phyloP scores from a whole-genome alignment of 2,329 filamentous ascomycete species.

The Kalaharituber pfeilii region DNA sequence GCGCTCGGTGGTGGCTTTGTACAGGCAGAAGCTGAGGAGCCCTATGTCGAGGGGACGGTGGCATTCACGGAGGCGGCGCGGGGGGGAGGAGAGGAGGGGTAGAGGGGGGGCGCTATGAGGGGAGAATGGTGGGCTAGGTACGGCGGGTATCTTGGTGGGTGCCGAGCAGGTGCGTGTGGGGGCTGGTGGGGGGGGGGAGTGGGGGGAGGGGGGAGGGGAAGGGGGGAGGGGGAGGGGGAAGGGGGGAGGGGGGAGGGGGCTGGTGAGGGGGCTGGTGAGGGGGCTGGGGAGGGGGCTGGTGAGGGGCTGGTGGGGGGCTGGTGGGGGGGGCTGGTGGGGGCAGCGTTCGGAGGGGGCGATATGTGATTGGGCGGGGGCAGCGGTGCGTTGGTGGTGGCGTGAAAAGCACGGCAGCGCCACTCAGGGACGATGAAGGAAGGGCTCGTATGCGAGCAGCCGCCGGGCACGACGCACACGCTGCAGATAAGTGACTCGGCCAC shows the following conservation, averaged over 20 bases:
- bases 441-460: too few relatives aligned
- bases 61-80: not conserved
- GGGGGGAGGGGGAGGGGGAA: conserved; percentile 20
- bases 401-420: too few relatives aligned
- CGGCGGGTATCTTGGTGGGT: conserved; percentile 35
- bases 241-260: not conserved
- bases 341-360: not conserved
- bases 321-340: too few relatives aligned
- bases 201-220: conserved; percentile 33
- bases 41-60: not conserved
- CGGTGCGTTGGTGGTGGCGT: not conserved
- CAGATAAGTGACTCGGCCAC: too few relatives aligned
- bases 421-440: too few relatives aligned
- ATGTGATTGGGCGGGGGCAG: not conserved
- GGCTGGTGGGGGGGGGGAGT: not conserved
- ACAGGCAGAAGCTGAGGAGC: not conserved
- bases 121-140: not conserved
- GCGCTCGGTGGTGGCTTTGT: not conserved
- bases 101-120: not conserved
- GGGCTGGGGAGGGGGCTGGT: conserved; percentile 33
- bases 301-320: conserved; percentile 36
- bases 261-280: conserved; percentile 22
- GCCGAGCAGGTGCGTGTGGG: not conserved
- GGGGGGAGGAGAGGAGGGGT: not conserved
- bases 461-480: too few relatives aligned